Evolutionary conservation across 2,329 filamentous ascomycete genomes (phyloP), one percentile per base, ranked within the genome.

Genomic region (Parascedosporium putredinis): DNA sequence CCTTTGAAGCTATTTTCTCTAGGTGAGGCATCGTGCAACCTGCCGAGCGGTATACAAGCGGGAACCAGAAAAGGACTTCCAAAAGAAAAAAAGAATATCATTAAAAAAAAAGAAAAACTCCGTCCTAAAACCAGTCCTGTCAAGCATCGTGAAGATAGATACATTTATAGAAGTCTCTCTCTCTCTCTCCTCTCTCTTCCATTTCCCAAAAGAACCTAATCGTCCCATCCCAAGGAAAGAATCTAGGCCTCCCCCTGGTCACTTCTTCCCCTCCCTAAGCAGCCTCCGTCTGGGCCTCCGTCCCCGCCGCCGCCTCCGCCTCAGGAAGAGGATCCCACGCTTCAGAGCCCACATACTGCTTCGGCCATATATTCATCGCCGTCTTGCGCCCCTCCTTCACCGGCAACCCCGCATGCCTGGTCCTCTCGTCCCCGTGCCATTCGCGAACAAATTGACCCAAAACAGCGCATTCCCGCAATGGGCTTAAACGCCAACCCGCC

Each of bases 341-440:
- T 5, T 31, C 47, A 20, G 33, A 22, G 33, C 47, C 47, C 3
- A 25, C 25, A 22, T 47, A 51, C 34, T 42, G 31, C 49, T 42
- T 51, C 44, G 49, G 49, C 70, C 71, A 72, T 48, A 72, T 71
- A 51, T 72, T 71, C 66, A 72, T 69, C 9, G 67, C 69, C 4
- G 66, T 71, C 63, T 73, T 73, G 45, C 60, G 45, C 3, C 70
- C 70, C 0, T 57, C 57, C 5, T 55, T 62, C 5, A 72, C 57
- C 4, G 69, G 68, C 38, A 72, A 55, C 0, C 70, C 70, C 1
- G 70, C 68, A 51, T 73, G 70, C 25, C 64, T 57, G 2, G 66
- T 68, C 48, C 67, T 61, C 48, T 50, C 50, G 45, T 72, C 66
- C 69, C 70, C 1, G 66, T 67, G 2, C 66, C 67, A 38, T 71